Evolutionary conservation across 257 asterid species (phyloP).

Genomic region (Fraxinus americana): DNA sequence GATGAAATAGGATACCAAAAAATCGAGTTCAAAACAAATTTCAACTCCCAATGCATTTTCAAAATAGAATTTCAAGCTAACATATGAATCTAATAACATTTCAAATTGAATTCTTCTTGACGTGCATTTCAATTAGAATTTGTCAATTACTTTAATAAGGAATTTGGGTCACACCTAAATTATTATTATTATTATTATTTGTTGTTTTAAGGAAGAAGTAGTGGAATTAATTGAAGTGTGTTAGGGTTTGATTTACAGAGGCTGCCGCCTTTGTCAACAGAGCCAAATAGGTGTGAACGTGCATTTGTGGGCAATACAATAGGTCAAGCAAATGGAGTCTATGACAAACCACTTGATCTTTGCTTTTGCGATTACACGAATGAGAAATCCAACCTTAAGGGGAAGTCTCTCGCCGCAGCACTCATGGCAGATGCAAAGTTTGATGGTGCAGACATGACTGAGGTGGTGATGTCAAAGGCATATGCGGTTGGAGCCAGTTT

Average conservation of each 20-base stretch:
- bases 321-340: constrained; percentile 98
- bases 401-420: constrained; percentile 88
- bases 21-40: too few relatives aligned
- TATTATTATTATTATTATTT: too few relatives aligned
- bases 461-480: constrained; percentile 95
- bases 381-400: constrained; percentile 89
- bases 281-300: constrained; percentile 83
- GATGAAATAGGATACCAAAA: too few relatives aligned
- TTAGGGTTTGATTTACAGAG: constrained; percentile 56
- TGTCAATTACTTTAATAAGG: too few relatives aligned
- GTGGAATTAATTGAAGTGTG: neutral
- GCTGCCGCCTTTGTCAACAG: constrained; percentile 90
- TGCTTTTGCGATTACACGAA: constrained; percentile 92
- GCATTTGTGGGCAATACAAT: constrained; percentile 92
- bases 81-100: too few relatives aligned
- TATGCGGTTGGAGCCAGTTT: constrained; percentile 97
- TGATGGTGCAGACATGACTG: constrained; percentile 96
- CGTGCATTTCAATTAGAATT: too few relatives aligned
- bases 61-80: too few relatives aligned
- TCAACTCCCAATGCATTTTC: too few relatives aligned
- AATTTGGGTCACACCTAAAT: too few relatives aligned
- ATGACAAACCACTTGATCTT: constrained; percentile 94
- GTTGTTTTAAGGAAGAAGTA: neutral
- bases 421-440: constrained; percentile 96
- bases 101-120: too few relatives aligned